Evolutionary conservation across 179 eudicot species (phyloP).

Genomic region (Monotropa hypopitys): DNA sequence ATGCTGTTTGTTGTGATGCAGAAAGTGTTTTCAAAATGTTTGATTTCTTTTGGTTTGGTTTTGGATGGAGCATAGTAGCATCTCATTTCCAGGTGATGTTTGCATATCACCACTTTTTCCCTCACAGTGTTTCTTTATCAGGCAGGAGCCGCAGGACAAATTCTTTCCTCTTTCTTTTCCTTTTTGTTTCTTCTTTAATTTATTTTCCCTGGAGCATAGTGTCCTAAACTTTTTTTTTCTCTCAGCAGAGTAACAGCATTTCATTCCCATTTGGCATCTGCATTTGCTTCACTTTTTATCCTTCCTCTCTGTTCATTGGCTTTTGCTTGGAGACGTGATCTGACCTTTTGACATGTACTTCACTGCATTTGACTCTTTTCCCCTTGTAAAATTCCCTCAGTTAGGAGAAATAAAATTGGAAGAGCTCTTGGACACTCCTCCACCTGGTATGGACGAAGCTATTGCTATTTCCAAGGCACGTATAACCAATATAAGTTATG

Average conservation of each 20-base stretch:
- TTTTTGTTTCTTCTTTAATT: not conserved
- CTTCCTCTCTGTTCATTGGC: not conserved
- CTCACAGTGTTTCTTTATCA: not conserved
- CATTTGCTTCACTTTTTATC: not conserved
- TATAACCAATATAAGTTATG: not conserved
- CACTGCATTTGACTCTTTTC: not conserved
- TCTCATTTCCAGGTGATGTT: not conserved
- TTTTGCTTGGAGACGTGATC: not conserved
- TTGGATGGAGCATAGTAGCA: not conserved
- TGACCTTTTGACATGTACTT: not conserved
- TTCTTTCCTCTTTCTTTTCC: not conserved
- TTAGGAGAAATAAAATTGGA: constrained; percentile 88
- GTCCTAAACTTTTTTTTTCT: not conserved
- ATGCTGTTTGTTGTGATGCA: not conserved
- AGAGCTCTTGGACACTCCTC: constrained; percentile 64
- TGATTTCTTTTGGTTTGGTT: not conserved
- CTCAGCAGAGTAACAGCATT: not conserved
- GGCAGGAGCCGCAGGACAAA: not conserved
- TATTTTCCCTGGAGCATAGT: too few relatives aligned
- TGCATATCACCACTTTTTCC: not conserved
- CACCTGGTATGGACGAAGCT: constrained; percentile 96
- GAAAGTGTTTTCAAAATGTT: not conserved
- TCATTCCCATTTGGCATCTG: not conserved
- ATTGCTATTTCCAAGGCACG: constrained; percentile 84
- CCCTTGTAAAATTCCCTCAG: constrained; percentile 22